Conservation (phyloP, 2,329 filamentous ascomycete species). For the Venturiaceae sp. region DNA sequence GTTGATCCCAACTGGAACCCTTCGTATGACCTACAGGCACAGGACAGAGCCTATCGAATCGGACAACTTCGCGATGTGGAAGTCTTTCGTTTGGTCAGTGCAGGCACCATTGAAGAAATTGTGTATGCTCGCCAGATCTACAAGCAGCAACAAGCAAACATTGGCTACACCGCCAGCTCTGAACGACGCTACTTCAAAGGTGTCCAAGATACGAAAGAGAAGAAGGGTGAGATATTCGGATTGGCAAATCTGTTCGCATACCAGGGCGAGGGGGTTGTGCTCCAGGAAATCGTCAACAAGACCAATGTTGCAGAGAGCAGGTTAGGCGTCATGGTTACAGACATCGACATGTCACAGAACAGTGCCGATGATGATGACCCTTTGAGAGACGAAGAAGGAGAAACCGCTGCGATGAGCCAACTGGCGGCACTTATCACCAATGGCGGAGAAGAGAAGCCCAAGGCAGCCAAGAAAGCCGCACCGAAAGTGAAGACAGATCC, state of each 20-base stretch:
- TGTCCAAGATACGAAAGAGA: slow-evolving; percentile 70
- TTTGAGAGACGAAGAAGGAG: slow-evolving; percentile 34
- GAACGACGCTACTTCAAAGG: slow-evolving; percentile 94
- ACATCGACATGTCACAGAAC: slow-evolving; percentile 56
- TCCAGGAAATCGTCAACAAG: slow-evolving; percentile 96
- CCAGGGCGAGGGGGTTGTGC: slow-evolving; percentile 65
- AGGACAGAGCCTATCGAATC: slow-evolving; percentile 93
- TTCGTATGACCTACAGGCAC: slow-evolving; percentile 85
- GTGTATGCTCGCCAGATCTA: slow-evolving; percentile 97
- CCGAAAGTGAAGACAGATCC: slow-evolving; percentile 53
- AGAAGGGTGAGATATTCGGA: slow-evolving; percentile 92
- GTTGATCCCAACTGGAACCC: slow-evolving; percentile 98
- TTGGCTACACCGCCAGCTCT: slow-evolving; percentile 85
- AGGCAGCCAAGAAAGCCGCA: slow-evolving; percentile 25
- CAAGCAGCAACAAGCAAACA: slow-evolving; percentile 98
- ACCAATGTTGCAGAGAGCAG: slow-evolving; percentile 93
- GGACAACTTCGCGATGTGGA: slow-evolving; percentile 90
- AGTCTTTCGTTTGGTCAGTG: slow-evolving; percentile 82
- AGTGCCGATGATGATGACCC: slow-evolving; percentile 28
- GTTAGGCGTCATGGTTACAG: slow-evolving; percentile 71
- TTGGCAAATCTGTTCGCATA: slow-evolving; percentile 79
- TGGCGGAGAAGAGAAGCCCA: slow-evolving; percentile 19
- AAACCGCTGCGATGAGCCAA: slow-evolving; percentile 62
- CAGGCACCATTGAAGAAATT: slow-evolving; percentile 92
- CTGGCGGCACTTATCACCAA: slow-evolving; percentile 53